A percentile compares a stretch with the other conserved stretches of the same genome.
These are phyloP conservation scores for Tuber indicum DNA, from an alignment of 495 filamentous ascomycete genomes.

Conservation along the genomic window DNA sequence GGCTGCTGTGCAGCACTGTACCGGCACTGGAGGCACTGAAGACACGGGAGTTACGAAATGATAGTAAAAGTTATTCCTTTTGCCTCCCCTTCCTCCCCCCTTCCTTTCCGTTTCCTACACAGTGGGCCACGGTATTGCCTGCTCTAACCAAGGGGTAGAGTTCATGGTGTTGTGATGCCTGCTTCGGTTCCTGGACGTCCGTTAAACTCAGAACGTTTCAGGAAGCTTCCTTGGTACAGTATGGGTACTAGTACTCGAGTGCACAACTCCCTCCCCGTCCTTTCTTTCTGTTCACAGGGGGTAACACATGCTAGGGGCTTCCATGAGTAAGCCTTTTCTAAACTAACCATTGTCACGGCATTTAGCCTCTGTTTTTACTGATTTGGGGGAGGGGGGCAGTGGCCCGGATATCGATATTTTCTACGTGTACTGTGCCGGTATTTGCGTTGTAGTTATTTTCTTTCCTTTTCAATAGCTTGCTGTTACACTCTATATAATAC, in stretches of 20 bases:
- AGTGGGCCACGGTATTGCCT: neutral
- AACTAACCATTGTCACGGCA: slow-evolving; percentile 11
- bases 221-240: slow-evolving; percentile 6
- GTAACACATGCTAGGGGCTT: neutral
- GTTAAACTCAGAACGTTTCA: slow-evolving; percentile 32
- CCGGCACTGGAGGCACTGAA: neutral
- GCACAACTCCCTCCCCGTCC: neutral
- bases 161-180: slow-evolving; percentile 12
- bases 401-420: neutral
- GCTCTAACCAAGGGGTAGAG: neutral
- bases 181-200: slow-evolving; percentile 21
- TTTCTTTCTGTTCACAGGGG: neutral
- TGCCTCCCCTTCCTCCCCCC: neutral
- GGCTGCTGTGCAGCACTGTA: neutral
- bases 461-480: neutral
- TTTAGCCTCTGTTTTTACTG: neutral
- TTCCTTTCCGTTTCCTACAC: neutral
- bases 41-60: neutral
- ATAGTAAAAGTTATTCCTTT: neutral
- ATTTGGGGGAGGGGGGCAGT: neutral
- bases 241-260: too few relatives aligned
- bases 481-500: neutral
- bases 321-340: neutral
- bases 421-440: too few relatives aligned
- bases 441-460: neutral